A percentile compares a stretch with the other conserved stretches of the same genome.
Evolutionary conservation across 2,329 filamentous ascomycete species (phyloP).

Genomic region (Arthrocladium fulminans): DNA sequence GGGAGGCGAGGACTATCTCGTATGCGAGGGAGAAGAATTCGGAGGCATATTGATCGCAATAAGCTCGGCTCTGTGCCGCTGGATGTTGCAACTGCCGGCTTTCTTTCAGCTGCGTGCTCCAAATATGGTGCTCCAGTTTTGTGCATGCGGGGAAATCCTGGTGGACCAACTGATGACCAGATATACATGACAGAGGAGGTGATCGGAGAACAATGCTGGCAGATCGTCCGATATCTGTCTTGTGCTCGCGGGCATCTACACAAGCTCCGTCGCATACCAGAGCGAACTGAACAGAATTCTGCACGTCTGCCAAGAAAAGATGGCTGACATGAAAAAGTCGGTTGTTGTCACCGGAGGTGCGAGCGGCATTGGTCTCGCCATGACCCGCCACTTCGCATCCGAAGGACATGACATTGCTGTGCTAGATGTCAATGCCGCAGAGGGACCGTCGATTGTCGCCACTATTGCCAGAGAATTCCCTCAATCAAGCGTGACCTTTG

Average conservation of each 20-base stretch:
- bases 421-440: conserved; percentile 26
- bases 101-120: not conserved
- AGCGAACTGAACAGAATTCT: not conserved
- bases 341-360: conserved; percentile 26
- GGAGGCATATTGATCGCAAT: not conserved
- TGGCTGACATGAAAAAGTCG: not conserved
- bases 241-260: too few relatives aligned
- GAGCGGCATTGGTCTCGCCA: conserved; percentile 31
- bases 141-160: not conserved
- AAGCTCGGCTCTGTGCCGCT: not conserved
- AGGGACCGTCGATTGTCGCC: conserved; percentile 21
- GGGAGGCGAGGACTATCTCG: not conserved
- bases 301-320: not conserved
- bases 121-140: not conserved
- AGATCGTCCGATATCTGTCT: not conserved
- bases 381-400: conserved; percentile 27
- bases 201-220: not conserved
- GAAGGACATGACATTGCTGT: conserved; percentile 28
- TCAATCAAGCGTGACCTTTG: conserved; percentile 24
- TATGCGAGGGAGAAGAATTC: not conserved
- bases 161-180: not conserved
- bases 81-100: not conserved
- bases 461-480: conserved; percentile 24
- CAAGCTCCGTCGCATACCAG: too few relatives aligned
- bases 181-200: not conserved